These are phyloP conservation scores for Didymosphaeria variabile DNA, from an alignment of 2,329 filamentous ascomycete species.

Conservation along the genomic window DNA sequence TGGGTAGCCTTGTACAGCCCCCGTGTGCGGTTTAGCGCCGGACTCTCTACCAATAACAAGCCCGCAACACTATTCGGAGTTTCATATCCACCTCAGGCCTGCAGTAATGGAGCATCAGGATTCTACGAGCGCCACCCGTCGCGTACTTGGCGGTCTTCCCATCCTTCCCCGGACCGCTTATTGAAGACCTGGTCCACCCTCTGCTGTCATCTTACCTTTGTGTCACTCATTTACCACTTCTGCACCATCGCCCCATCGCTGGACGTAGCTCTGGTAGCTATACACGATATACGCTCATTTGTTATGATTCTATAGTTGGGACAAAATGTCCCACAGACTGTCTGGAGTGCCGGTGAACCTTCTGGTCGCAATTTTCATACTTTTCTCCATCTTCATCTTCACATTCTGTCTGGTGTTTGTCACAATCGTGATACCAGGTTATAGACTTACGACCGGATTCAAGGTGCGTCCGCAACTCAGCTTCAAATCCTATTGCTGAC, in stretches of 20 bases:
- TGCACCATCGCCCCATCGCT: background rate
- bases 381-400: slow-evolving; percentile 9
- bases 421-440: slow-evolving; percentile 9
- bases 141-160: background rate
- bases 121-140: slow-evolving; percentile 1
- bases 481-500: background rate
- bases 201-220: background rate
- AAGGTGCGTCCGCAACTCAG: background rate
- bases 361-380: slow-evolving; percentile 10
- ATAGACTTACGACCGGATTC: slow-evolving; percentile 15
- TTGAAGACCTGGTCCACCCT: background rate
- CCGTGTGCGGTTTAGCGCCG: slow-evolving; percentile 8
- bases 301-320: slow-evolving; percentile 9
- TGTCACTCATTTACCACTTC: slow-evolving; percentile 6
- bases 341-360: slow-evolving; percentile 10
- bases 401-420: slow-evolving; percentile 8
- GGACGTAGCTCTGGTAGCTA: slow-evolving; percentile 8
- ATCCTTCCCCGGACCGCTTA: slow-evolving; percentile 7
- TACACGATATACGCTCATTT: slow-evolving; percentile 1
- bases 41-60: slow-evolving; percentile 3
- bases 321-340: slow-evolving; percentile 14
- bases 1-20: background rate
- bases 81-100: slow-evolving; percentile 1
- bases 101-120: background rate
- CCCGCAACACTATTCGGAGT: background rate